Conservation (phyloP, 2,329 filamentous ascomycete genomes). For the Cladophialophora chaetospira region DNA sequence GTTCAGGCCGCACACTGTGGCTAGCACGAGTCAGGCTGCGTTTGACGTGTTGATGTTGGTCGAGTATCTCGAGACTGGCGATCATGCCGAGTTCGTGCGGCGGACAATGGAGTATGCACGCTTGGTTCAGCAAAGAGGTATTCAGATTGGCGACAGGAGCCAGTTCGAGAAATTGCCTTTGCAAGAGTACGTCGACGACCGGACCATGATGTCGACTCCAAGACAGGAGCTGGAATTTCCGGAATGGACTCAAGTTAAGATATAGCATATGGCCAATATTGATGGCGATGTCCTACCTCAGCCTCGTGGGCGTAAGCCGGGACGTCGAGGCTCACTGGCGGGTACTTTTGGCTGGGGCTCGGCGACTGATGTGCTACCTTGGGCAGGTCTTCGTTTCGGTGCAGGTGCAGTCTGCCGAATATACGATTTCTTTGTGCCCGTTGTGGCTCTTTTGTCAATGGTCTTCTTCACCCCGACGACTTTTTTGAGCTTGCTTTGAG, state of each 20-base stretch:
- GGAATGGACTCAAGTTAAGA: conserved; percentile 24
- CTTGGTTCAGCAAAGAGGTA: conserved; percentile 20
- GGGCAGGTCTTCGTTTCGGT: too few species aligned
- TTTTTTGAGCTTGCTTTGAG: background rate
- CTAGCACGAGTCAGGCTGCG: conserved; percentile 36
- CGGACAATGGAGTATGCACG: conserved; percentile 28
- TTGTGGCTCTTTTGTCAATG: background rate
- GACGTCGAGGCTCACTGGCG: conserved; percentile 1
- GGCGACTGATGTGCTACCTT: background rate
- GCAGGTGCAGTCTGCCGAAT: too few species aligned
- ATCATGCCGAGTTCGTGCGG: conserved; percentile 31
- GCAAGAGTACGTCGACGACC: conserved; percentile 25
- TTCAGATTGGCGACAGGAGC: conserved; percentile 24
- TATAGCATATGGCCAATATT: background rate
- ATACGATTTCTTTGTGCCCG: background rate
- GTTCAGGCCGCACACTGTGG: conserved; percentile 35
- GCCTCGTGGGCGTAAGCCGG: conserved; percentile 6
- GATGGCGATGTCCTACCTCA: background rate
- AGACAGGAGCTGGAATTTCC: conserved; percentile 26
- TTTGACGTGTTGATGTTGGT: conserved; percentile 31
- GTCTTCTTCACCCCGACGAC: conserved; percentile 1
- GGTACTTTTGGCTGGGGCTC: background rate
- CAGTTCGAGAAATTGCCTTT: conserved; percentile 24
- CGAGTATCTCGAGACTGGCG: conserved; percentile 30
- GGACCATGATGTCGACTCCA: conserved; percentile 25